A percentile compares a stretch with the other conserved stretches of the same genome.
phyloP scores from a whole-genome alignment of 2,329 filamentous ascomycete species.

The Zymoseptoria pseudotritici region DNA sequence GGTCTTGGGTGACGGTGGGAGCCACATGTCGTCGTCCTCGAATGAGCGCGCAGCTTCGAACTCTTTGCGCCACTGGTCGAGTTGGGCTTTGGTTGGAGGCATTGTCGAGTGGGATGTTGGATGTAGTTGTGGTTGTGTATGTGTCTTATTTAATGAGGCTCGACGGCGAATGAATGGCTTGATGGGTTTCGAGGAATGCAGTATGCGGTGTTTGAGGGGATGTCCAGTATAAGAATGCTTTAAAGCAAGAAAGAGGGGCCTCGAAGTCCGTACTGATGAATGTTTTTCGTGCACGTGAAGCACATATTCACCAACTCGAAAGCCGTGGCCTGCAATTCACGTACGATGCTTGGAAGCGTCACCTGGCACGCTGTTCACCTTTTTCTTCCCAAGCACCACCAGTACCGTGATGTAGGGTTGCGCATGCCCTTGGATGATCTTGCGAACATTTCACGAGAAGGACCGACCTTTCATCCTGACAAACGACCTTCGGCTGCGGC shows the following conservation, averaged over 20 bases:
- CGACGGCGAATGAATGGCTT: background rate
- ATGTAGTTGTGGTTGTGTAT: background rate
- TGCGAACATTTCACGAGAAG: too few species aligned
- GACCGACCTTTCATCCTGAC: too few species aligned
- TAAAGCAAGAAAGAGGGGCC: background rate
- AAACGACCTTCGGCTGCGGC: too few species aligned
- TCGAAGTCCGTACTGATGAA: background rate
- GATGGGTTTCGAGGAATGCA: background rate
- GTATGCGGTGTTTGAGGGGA: background rate
- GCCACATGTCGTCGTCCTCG: slow-evolving; percentile 4
- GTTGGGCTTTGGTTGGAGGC: slow-evolving; percentile 1
- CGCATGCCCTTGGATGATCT: too few species aligned
- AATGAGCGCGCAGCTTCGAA: slow-evolving; percentile 9
- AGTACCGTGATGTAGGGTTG: too few species aligned
- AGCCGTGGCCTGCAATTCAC: background rate
- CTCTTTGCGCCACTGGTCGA: slow-evolving; percentile 4
- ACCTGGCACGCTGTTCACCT: background rate
- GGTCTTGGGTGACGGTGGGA: background rate
- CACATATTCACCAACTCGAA: background rate
- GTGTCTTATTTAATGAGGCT: background rate
- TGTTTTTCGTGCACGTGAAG: background rate
- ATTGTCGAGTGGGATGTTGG: background rate
- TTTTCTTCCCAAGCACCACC: background rate
- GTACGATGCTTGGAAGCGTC: background rate
- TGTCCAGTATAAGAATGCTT: background rate